These are phyloP conservation scores for Chlorella sp. DNA, from an alignment of 139 green algal species.

Conservation along the genomic window DNA sequence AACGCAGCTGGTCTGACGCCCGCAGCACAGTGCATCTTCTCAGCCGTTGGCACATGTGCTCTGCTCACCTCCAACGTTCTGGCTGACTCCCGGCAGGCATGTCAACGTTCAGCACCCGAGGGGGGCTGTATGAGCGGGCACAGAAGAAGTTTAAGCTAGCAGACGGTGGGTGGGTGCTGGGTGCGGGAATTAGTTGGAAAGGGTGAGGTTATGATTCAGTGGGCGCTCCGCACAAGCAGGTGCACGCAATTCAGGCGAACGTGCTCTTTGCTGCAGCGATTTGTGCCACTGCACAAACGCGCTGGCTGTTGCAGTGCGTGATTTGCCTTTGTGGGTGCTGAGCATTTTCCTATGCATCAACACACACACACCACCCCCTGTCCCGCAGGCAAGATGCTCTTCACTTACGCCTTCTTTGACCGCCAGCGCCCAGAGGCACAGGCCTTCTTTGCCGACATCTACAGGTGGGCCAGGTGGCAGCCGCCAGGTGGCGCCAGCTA, in stretches of 20 bases:
- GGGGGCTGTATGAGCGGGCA: slow-evolving; percentile 89
- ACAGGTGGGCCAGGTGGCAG: slow-evolving; percentile 37
- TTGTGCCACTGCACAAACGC: neutral
- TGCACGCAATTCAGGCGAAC: too few species aligned
- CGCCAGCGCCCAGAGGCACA: slow-evolving; percentile 53
- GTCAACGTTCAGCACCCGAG: slow-evolving; percentile 89
- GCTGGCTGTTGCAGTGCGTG: too few species aligned
- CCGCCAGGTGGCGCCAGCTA: neutral
- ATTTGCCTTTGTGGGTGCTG: too few species aligned
- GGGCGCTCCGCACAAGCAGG: too few species aligned
- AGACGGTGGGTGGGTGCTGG: slow-evolving; percentile 52
- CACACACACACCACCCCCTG: too few species aligned
- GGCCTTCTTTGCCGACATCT: slow-evolving; percentile 89
- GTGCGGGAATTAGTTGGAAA: neutral
- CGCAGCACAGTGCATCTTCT: neutral
- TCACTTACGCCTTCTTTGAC: slow-evolving; percentile 89
- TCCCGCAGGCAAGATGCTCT: slow-evolving; percentile 79
- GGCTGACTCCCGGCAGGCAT: slow-evolving; percentile 68
- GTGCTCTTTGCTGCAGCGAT: too few species aligned
- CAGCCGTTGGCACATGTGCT: neutral
- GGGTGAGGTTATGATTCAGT: too few species aligned
- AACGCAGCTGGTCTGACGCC: too few species aligned
- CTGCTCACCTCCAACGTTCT: neutral
- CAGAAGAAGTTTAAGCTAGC: slow-evolving; percentile 75
- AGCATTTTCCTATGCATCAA: too few species aligned